Evolutionary conservation across 352 stramenopile genomes (phyloP), one percentile per base, ranked within the genome.

Genomic region (Globisporangium iwayamae): DNA sequence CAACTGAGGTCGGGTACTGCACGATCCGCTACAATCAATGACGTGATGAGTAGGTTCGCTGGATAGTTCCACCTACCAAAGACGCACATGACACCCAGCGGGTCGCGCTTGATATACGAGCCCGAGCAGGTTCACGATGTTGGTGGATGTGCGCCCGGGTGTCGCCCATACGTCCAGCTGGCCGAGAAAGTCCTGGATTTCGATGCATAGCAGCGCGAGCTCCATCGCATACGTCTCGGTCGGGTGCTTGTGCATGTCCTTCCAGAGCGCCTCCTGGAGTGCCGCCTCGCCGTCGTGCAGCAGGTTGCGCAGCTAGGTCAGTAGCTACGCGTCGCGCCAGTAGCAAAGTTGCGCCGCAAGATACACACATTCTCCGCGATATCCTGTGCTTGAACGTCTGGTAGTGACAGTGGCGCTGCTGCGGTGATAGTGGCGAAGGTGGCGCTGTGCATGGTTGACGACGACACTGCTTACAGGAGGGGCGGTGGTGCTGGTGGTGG

Each of bases 21-120:
- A 69, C 55, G 22, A 85, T 57, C 45, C 62, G 85, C 87, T 13
- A 78, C 83, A 4, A 93, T 70, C 8, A 97, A 67, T 11, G 90
- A 87, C 66, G 82, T 76, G 6, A 98, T 60, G 16, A 76, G 63
- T 41, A 98, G 68, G 18, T 82, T 72, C 13, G 97, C 60, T 1
- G 94, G 94, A 66, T 97, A 98, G 69, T 98, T 98, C 87, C 90
- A 98, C 69, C 85, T 93, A 34, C 84, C 78, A 8, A 98, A 93
- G 74, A 98, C 68, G 30, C 88, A 96, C 9, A 94, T 87, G 25
- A 96, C 85, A 36, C 93, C 89, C 13, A 96, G 73, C 10, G 87
- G 85, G 43, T 95, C 85, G 14, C 66, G 68, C 10, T 76, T 53
- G n/a, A 95, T 67, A 61, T 91, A 91, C 66, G 74, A 83, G 38